A percentile compares a stretch with the other conserved stretches of the same genome.
Evolutionary conservation across 2,329 filamentous ascomycete genomes (phyloP).

Genomic region (Pseudocercospora crystallina): DNA sequence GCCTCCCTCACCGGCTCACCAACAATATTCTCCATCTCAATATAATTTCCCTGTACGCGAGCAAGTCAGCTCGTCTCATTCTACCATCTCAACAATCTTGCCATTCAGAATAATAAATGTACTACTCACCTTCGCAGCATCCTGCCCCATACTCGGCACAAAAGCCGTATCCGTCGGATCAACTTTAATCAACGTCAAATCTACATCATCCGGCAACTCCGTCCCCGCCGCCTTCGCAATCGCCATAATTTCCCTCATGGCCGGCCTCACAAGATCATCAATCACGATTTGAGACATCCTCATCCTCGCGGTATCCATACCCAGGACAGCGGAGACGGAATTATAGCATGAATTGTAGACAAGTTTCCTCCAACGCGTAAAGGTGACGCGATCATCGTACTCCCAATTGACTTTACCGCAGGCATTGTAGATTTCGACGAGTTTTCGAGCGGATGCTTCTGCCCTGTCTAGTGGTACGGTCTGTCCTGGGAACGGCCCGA

Average conservation of each 20-base stretch:
- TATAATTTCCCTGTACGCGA: slow-evolving; percentile 48
- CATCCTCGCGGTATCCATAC: slow-evolving; percentile 54
- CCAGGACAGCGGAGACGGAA: slow-evolving; percentile 52
- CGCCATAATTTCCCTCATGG: slow-evolving; percentile 55
- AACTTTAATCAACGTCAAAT: slow-evolving; percentile 47
- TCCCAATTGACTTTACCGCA: slow-evolving; percentile 45
- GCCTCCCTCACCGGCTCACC: slow-evolving; percentile 58
- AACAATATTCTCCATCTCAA: slow-evolving; percentile 58
- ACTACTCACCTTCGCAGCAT: slow-evolving; percentile 47
- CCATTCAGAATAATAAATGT: neutral
- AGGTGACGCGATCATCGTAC: slow-evolving; percentile 45
- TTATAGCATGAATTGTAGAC: slow-evolving; percentile 55
- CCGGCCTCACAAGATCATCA: slow-evolving; percentile 51
- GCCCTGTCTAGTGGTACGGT: slow-evolving; percentile 31
- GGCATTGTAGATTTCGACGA: slow-evolving; percentile 50
- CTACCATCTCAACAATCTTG: slow-evolving; percentile 2
- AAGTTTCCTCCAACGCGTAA: slow-evolving; percentile 53
- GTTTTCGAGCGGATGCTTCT: slow-evolving; percentile 40
- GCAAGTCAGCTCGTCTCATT: neutral
- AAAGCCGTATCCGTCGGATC: slow-evolving; percentile 53
- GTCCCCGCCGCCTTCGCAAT: slow-evolving; percentile 48
- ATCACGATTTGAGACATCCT: slow-evolving; percentile 47
- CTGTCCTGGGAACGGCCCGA: slow-evolving; percentile 52
- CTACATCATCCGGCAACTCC: slow-evolving; percentile 44
- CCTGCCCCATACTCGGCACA: slow-evolving; percentile 57